Percentiles rank a stretch among this genome's conserved stretches.
Evolutionary conservation across 441 rosid species (phyloP).

Genomic region (Corymbia calophylla): DNA sequence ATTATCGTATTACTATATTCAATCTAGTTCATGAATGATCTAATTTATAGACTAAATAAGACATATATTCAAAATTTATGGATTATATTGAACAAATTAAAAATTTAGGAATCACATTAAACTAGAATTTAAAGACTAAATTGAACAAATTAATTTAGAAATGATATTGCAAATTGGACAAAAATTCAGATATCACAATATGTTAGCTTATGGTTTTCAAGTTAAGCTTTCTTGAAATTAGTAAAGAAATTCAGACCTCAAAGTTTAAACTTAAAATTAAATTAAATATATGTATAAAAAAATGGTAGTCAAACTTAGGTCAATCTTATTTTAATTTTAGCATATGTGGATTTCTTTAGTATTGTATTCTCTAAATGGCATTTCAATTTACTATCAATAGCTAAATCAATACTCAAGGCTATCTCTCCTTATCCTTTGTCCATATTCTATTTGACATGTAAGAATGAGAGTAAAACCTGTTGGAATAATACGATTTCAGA

Average conservation of each 20-base stretch:
- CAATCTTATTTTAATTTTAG: not conserved
- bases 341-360: not conserved
- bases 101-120: rapidly evolving
- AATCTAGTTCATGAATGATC: rapidly evolving
- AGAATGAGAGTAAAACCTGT: not conserved
- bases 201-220: rapidly evolving
- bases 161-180: rapidly evolving
- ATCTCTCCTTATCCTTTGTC: not conserved
- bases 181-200: rapidly evolving
- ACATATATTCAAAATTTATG: rapidly evolving
- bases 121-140: rapidly evolving
- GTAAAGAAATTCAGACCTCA: not conserved
- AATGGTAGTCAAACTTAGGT: not conserved
- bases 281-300: rapidly evolving
- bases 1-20: rapidly evolving
- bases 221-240: not conserved
- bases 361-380: not conserved
- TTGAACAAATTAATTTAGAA: rapidly evolving
- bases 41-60: rapidly evolving
- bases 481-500: not conserved
- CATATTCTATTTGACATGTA: not conserved
- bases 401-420: not conserved
- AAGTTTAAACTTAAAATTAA: not conserved
- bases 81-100: not conserved
- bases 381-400: not conserved